Base-by-base conservation (phyloP, 2,329 filamentous ascomycete species). In the Aspergillus intermedius region DNA sequence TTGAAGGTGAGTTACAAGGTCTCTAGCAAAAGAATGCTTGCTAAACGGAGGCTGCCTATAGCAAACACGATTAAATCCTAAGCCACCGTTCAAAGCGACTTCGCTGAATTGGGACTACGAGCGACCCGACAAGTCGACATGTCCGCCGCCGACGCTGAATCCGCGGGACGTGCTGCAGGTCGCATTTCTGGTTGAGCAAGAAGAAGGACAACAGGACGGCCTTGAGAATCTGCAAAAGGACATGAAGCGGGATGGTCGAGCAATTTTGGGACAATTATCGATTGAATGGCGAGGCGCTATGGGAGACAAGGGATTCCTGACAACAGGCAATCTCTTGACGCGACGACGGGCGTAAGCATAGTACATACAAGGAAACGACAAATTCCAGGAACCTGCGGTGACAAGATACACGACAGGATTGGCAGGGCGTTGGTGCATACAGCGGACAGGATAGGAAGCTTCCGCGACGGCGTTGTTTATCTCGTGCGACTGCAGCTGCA, bases 201-300 rank as follows among this genome's bases (percentile, higher is more conserved):
- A 79, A 49, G 68, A 73, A 46, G 69, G 67, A 3, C 64, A 67
- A n/a, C 63, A 71, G 39, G 69, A 74, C 37, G 69, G 69, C 5
- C 54, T 74, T 25, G 83, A 85, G 51, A 78, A 78, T 8, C 51
- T 72, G 9, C 67, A 69, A 35, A 72, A 70, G 50, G 73, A 74
- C 44, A 73, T 81, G 54, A 73, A 70, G 37, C 68, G 70, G 30
- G 70, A 74, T 52, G 72, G 73, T 15, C 74, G 77, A 52, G 73
- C 87, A 34, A 74, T 84, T 17, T 82, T 97, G 63, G 91, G 91
- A 4, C 83, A 93, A 54, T 70, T 97, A 56, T 85, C 84, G 40
- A 87, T 97, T 50, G 86, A 88, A 47, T 98, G 93, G 93, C 79
- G 88, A 54, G 86, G 87, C 34, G 81, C 87, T 53, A 91, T 96